Percentiles rank a stretch among this genome's conserved stretches.
These are phyloP conservation scores for Ustilago shanxiensis DNA, from an alignment of 1,284 basidiomycete species.

Conservation along the genomic window DNA sequence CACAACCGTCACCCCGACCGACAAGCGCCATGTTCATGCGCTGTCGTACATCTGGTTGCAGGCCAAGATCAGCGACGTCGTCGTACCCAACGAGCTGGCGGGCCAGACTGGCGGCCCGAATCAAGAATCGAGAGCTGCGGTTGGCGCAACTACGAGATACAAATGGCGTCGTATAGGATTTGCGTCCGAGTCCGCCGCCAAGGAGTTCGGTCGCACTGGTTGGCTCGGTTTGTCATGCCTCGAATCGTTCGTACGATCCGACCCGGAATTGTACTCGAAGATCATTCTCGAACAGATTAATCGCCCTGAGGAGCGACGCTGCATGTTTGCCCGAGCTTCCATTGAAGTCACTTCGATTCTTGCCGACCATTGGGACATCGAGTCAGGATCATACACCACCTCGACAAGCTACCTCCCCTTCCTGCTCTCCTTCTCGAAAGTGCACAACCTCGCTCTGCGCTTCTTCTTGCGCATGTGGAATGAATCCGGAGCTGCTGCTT, in stretches of 20 bases:
- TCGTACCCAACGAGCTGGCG: constrained; percentile 74
- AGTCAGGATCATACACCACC: constrained; percentile 76
- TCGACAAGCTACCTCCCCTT: constrained; percentile 88
- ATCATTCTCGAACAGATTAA: constrained; percentile 87
- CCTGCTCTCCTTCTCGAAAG: constrained; percentile 83
- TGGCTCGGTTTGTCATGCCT: constrained; percentile 78
- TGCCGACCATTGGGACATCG: constrained; percentile 61
- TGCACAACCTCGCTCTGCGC: constrained; percentile 84
- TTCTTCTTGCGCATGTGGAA: constrained; percentile 97
- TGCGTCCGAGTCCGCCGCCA: constrained; percentile 80
- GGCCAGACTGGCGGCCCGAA: constrained; percentile 71
- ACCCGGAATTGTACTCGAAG: constrained; percentile 86
- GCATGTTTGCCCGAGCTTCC: constrained; percentile 87
- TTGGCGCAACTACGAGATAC: constrained; percentile 71
- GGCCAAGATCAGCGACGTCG: constrained; percentile 67
- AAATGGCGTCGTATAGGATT: constrained; percentile 88
- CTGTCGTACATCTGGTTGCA: constrained; percentile 65
- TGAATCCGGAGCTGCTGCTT: constrained; percentile 83
- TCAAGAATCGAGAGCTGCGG: constrained; percentile 68
- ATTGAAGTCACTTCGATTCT: constrained; percentile 82
- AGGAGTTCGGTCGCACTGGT: constrained; percentile 86
- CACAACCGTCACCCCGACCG: constrained; percentile 75
- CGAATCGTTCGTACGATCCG: constrained; percentile 79
- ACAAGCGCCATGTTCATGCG: constrained; percentile 62
- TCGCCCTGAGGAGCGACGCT: constrained; percentile 80